These are phyloP conservation scores for Brassica nigra DNA, from an alignment of 345 rosid genomes.

Conservation along the genomic window DNA sequence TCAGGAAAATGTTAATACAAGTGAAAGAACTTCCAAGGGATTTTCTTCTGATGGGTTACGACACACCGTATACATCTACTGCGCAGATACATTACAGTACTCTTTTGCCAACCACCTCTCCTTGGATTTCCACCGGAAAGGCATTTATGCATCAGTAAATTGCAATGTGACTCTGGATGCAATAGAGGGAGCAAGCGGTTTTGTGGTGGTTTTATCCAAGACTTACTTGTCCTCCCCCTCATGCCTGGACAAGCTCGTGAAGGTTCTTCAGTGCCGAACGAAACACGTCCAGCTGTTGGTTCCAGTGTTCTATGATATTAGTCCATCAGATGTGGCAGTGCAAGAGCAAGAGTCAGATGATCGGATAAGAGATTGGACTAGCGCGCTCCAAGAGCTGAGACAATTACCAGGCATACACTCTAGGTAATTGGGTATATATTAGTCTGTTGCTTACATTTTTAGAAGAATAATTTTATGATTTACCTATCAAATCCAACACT, in stretches of 20 bases:
- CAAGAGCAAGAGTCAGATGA: background rate
- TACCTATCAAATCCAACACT: too few species aligned
- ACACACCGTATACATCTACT: constrained; percentile 2
- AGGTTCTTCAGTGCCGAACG: background rate
- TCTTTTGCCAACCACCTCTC: background rate
- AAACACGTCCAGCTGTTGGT: background rate
- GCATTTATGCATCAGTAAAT: background rate
- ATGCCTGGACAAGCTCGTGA: background rate
- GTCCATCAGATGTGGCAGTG: constrained; percentile 8
- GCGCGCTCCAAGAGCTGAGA: background rate
- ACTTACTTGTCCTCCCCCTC: background rate
- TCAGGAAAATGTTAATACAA: background rate
- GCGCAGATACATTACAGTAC: background rate
- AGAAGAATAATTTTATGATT: too few species aligned
- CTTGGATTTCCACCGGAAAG: background rate
- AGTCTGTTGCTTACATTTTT: background rate
- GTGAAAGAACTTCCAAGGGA: background rate
- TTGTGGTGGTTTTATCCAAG: constrained; percentile 14
- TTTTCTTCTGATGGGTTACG: background rate
- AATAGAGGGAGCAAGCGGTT: background rate
- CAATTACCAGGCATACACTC: background rate
- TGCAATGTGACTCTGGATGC: background rate
- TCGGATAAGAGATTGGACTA: constrained; percentile 4
- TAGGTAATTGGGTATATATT: background rate
- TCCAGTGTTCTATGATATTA: constrained; percentile 28